Percentiles rank a stretch among this genome's conserved stretches.
These are phyloP conservation scores for Pseudoperonospora humuli DNA, from an alignment of 352 stramenopile species.

Conservation along the genomic window DNA sequence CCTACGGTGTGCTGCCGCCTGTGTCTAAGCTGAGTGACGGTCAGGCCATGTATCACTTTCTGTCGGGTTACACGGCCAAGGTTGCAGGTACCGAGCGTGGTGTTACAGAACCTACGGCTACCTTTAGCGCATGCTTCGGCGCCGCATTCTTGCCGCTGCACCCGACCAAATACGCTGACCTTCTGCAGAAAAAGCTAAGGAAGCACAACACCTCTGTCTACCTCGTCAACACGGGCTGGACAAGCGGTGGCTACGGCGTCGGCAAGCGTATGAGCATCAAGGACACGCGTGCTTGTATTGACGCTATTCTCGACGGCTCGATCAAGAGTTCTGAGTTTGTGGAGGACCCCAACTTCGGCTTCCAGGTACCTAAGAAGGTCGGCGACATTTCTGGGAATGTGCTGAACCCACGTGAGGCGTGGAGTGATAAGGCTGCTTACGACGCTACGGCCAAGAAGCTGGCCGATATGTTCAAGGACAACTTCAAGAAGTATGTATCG, in stretches of 20 bases:
- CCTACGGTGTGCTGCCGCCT: slow-evolving; percentile 95
- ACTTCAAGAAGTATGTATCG: slow-evolving; percentile 95
- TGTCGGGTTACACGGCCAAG: slow-evolving; percentile 98
- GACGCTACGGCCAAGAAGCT: slow-evolving; percentile 90
- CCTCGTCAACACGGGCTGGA: slow-evolving; percentile 98
- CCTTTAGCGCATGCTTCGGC: slow-evolving; percentile 96
- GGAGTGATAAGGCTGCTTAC: slow-evolving; percentile 89
- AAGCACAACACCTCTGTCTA: slow-evolving; percentile 92
- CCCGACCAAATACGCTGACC: slow-evolving; percentile 94
- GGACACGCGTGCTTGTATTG: slow-evolving; percentile 92
- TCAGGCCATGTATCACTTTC: slow-evolving; percentile 98
- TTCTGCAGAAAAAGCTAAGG: slow-evolving; percentile 95
- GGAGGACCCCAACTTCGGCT: slow-evolving; percentile 91
- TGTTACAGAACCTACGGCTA: slow-evolving; percentile 92
- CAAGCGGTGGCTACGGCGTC: slow-evolving; percentile 92
- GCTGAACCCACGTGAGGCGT: slow-evolving; percentile 90
- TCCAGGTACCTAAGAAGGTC: slow-evolving; percentile 88
- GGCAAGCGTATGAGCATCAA: slow-evolving; percentile 98
- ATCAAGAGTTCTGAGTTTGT: slow-evolving; percentile 87
- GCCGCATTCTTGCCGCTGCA: slow-evolving; percentile 96
- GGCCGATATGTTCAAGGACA: slow-evolving; percentile 93
- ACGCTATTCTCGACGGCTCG: slow-evolving; percentile 94
- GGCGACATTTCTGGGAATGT: slow-evolving; percentile 80
- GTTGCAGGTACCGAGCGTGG: slow-evolving; percentile 97
- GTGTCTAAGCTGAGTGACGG: slow-evolving; percentile 90